Base-by-base conservation (phyloP, 352 stramenopile genomes). In the Phytophthora agathidicida region DNA sequence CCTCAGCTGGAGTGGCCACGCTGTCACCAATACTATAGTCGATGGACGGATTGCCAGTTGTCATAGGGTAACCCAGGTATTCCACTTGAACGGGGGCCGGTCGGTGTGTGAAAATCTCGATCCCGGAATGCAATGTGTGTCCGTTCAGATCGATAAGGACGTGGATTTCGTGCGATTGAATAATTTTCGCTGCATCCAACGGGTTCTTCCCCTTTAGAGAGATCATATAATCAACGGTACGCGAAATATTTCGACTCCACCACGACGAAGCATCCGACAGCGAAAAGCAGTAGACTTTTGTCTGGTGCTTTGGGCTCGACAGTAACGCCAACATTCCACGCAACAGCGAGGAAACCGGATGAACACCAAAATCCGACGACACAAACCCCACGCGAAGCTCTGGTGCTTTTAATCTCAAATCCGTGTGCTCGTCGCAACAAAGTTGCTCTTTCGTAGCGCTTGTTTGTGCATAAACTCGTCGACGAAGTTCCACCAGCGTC, bases 131-230 rank as follows among this genome's bases (percentile, higher is more conserved):
- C 3, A 96, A 66, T 20, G 88, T 96, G 70, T 95, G 83, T 35
- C 86, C 88, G 39, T 95, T 94, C 23, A 96, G 60, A 47, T 96
- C 88, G 26, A 96, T 55, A 17, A 96, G 67, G 5, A 96, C 68
- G 60, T 94, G 77, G 46, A 96, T 80, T 13, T 66, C 43, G 44
- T 83, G 70, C 2, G 46, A 67, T 33, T 76, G 73, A 35, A 94
- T 81, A 30, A 79, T 64, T 22, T 53, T 53, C 6, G 86, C 84
- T 0, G 82, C 75, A 22, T 83, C 69, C 1, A 50, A 5, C 2
- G 75, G 39, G 41, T 89, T 77, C 38, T 87, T 89, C 2, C 82
- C 75, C 1, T 68, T 66, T 6, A 93, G 57, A 4, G 83, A 92
- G 19, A 93, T 58, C 72, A 90, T 86, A 37, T 78, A 71, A 38